These are phyloP conservation scores for Plantago elongata DNA, from an alignment of 257 asterid genomes.

Conservation along the genomic window DNA sequence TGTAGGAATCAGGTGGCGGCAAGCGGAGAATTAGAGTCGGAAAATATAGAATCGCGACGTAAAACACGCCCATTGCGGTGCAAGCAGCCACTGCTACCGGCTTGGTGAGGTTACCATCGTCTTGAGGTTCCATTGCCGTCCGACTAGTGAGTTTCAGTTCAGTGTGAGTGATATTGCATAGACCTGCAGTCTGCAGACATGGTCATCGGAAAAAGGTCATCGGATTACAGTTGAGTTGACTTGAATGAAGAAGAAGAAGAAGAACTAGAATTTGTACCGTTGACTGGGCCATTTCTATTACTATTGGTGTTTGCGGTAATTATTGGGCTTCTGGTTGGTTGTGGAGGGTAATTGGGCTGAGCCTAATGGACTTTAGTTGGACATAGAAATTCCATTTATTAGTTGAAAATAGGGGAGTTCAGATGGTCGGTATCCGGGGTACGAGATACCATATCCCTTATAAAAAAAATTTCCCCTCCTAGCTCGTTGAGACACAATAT, in stretches of 20 bases:
- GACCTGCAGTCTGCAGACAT: background rate
- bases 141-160: slow-evolving; percentile 9
- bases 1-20: slow-evolving; percentile 67
- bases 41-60: slow-evolving; percentile 75
- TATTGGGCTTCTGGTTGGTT: background rate
- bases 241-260: background rate
- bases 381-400: too few relatives aligned
- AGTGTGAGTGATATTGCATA: too few relatives aligned
- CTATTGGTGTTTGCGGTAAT: background rate
- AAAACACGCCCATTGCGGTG: slow-evolving; percentile 60
- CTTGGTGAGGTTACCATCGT: slow-evolving; percentile 36
- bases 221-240: slow-evolving; percentile 17
- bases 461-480: too few relatives aligned
- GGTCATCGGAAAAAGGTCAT: slow-evolving; percentile 11
- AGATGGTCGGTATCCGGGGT: too few relatives aligned
- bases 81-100: slow-evolving; percentile 52
- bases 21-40: slow-evolving; percentile 76
- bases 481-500: too few relatives aligned
- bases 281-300: slow-evolving; percentile 20
- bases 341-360: background rate
- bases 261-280: background rate
- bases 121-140: slow-evolving; percentile 40
- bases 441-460: too few relatives aligned
- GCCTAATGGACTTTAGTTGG: background rate
- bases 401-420: too few relatives aligned